Evolutionary conservation across 768 basidiomycete genomes (phyloP), one percentile per base, ranked within the genome.

Genomic region (Termitomyces titanicus): DNA sequence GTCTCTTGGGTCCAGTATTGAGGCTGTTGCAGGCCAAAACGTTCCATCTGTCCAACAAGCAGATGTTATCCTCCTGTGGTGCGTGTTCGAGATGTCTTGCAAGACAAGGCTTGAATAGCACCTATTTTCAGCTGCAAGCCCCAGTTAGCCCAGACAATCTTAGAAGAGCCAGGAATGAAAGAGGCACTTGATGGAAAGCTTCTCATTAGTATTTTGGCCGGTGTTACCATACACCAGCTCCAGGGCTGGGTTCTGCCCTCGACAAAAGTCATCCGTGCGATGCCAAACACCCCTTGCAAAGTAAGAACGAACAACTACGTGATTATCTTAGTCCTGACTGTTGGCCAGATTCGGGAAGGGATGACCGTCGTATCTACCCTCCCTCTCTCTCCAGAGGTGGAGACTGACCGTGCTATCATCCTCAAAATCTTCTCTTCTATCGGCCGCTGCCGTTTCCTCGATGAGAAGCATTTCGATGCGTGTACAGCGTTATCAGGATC

Each of bases 231-330:
- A 60, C 59, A 76, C 33, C 95, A 98, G 69, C 75, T 98, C 35
- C 72, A 77, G 43, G 78, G 70, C 5, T 89, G 88, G 89, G 90
- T 94, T 31, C 74, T 75, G 24, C 78, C 86, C 2, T 78, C 77
- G n/a, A 93, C 92, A 40, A 85, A 83, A 62, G 89, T 98, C 56
- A 86, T 98, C 56, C 86, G 97, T 54, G 92, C 94, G 11, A 99
- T 99, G 97, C 95, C 97, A 60, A 99, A 99, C 67, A 98, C 96
- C 2, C 94, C 97, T 18, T 93, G 91, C 75, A 92, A 92, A 70
- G 96, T 94, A 57, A 55, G 82, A 34, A 35, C 38, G 24, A 12
- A 40, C 27, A 51, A 11, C 10, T 52, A 10, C 18, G 46, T 20
- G 22, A 25, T 18, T 20, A 27, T 20, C 15, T 8, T 53, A 24